Base-by-base conservation (phyloP, 2,329 filamentous ascomycete genomes). In the Aspergillus novoparasiticus region DNA sequence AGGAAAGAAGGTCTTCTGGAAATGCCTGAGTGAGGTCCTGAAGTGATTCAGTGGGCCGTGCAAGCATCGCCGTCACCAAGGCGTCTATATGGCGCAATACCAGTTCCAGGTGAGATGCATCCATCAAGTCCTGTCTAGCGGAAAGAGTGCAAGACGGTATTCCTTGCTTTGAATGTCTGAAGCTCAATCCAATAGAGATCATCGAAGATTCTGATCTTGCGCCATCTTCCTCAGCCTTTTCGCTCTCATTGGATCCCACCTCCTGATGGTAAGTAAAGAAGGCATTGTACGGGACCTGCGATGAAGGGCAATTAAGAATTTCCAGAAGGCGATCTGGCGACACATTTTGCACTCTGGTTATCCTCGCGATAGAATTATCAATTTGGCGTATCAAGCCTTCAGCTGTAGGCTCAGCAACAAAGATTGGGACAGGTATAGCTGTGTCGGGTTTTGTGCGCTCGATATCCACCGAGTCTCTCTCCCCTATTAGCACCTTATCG, bases 401-500 rank as follows among this genome's bases (percentile, higher is more conserved):
- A 8, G 26, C 46, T 30, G 12, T 50, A 30, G 23, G 9, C 14
- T 28, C 6, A 10, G 46, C 1, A 36, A 36, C 10, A 8, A n/a
- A 26, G 9, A 30, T 28, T 8, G 21, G 23, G 14, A 50, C 5
- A 12, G 46, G 46, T 10, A 50, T 1, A 6, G 23, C n/a, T 30
- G 16, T 30, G 8, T 6, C 3, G 3, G 14, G 6, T 14, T 30
- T 1, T 19, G 23, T 26, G 2, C 1, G 23, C 14, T 30, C 14
- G 34, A 36, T 14, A 10, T 28, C 14, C 3, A 9, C 46, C 8
- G 46, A 19, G 1, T 0, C 11, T 6, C 30, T 41, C 6, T 64
- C 59, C 6, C 36, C 54, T 12, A 64, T 4, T 26, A 61, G 55
- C 6, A 64, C 28, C 16, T 30, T 53, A 9, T 65, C 64, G 8